Evolutionary conservation across 345 rosid genomes (phyloP), one percentile per base, ranked within the genome.

Genomic region (Cardamine resedifolia): DNA sequence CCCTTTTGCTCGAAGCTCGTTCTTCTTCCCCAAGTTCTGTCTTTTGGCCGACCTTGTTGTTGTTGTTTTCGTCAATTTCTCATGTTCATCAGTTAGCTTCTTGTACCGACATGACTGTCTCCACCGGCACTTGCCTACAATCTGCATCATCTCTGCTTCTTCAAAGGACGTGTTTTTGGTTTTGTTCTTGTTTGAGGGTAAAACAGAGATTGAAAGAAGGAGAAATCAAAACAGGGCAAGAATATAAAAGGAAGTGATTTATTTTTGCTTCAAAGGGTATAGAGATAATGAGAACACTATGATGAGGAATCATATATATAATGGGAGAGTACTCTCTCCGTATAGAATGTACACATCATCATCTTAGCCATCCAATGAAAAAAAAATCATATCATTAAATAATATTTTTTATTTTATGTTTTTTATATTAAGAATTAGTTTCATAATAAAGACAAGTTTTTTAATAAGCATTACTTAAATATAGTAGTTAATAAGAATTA

Each of bases 1-100:
- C 20, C 90, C 91, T 84, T 75, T 86, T 2, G 69, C 58, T 72
- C 87, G 73, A 70, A 34, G 3, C 71, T 76, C 79, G 23, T n/a
- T 69, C 53, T 76, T 80, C 89, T 74, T 87, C 78, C 79, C 70
- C 84, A 74, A 68, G 52, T 71, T 55, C 56, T 69, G 76, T 64
- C 85, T 83, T 53, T 71, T 71, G 18, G 72, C 59, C 1, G 73
- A 76, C 70, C 91, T 82, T 28, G 26, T 45, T 68, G 70, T 7
- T 68, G 63, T 49, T 49, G 60, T 4, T 15, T 21, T 10, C 5
- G 59, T 47, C 50, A 15, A 0, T 33, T 68, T 79, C 56, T 66
- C 83, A 7, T 60, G 56, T 3, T 30, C 65, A 0, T 27, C 20
- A 5, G 7, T 56, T 9, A 86, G 84, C 86, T 77, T 84, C 81